Conservation (phyloP, 2,329 filamentous ascomycete species). For the Scleromitrula shiraiana region DNA sequence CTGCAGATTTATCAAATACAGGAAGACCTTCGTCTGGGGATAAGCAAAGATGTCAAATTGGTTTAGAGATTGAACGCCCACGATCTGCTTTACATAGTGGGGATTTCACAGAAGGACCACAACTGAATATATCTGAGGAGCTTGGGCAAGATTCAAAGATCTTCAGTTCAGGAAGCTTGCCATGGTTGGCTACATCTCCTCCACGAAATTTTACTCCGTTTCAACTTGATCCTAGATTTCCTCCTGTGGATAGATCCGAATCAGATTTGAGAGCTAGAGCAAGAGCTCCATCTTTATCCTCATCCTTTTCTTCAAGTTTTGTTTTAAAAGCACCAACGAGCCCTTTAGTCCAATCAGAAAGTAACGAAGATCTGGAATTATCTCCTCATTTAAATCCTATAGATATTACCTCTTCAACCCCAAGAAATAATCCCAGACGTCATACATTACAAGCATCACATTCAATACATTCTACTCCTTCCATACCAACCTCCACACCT, state of each 20-base stretch:
- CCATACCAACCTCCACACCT: constrained; percentile 32
- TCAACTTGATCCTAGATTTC: constrained; percentile 32
- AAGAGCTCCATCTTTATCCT: constrained; percentile 52
- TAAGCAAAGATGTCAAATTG: constrained; percentile 41
- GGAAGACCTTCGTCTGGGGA: constrained; percentile 29
- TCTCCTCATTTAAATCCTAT: constrained; percentile 45
- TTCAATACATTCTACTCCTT: constrained; percentile 37
- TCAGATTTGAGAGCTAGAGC: constrained; percentile 13
- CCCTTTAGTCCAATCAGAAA: constrained; percentile 81
- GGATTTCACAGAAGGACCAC: constrained; percentile 45
- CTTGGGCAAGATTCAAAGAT: constrained; percentile 8
- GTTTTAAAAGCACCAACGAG: constrained; percentile 84
- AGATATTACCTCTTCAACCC: constrained; percentile 35
- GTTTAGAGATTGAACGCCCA: constrained; percentile 68
- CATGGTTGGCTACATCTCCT: constrained; percentile 50
- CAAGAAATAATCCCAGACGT: constrained; percentile 43
- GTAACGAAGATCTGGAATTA: constrained; percentile 68
- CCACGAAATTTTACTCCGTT: constrained; percentile 44
- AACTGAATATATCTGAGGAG: constrained; percentile 7
- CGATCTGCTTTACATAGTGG: constrained; percentile 66
- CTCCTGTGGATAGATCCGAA: constrained; percentile 16
- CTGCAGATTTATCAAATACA: constrained; percentile 29
- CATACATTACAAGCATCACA: constrained; percentile 65
- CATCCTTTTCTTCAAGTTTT: constrained; percentile 71
- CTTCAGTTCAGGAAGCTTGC: constrained; percentile 14